These are phyloP conservation scores for Chlamydomonas eustigma DNA, from an alignment of 139 green algal species.

Conservation along the genomic window DNA sequence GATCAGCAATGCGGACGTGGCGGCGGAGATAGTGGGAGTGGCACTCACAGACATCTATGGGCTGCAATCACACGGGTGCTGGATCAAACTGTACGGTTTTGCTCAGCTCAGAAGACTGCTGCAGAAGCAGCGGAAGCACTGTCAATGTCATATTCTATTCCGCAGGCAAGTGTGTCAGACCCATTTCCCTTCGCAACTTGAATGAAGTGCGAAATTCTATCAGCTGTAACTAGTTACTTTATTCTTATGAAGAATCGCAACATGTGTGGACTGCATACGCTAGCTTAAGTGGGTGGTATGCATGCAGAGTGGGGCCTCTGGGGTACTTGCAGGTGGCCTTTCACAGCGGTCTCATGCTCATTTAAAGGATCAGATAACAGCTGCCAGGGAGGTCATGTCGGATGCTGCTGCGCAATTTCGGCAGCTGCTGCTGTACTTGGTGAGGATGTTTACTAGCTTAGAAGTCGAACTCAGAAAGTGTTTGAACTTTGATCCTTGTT, in stretches of 20 bases:
- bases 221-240: too few species aligned
- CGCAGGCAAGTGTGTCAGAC: too few species aligned
- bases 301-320: too few species aligned
- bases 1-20: constrained; percentile 9
- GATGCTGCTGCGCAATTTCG: constrained; percentile 5
- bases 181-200: too few species aligned
- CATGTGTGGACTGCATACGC: too few species aligned
- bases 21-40: not conserved
- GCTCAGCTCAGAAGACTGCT: constrained; percentile 12
- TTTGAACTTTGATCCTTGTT: too few species aligned
- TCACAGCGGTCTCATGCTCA: not conserved
- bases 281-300: too few species aligned
- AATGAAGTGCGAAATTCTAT: too few species aligned
- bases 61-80: constrained; percentile 2
- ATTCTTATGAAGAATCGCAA: too few species aligned
- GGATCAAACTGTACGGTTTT: constrained; percentile 7
- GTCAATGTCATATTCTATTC: too few species aligned
- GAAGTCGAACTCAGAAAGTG: too few species aligned
- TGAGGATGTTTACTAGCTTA: too few species aligned
- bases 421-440: constrained; percentile 8
- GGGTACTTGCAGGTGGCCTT: not conserved
- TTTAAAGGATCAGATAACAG: not conserved
- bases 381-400: not conserved
- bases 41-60: constrained; percentile 9
- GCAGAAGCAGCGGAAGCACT: constrained; percentile 9